A percentile compares a stretch with the other conserved stretches of the same genome.
phyloP scores from a whole-genome alignment of 306 rosid genomes.

The Rubus idaeus region DNA sequence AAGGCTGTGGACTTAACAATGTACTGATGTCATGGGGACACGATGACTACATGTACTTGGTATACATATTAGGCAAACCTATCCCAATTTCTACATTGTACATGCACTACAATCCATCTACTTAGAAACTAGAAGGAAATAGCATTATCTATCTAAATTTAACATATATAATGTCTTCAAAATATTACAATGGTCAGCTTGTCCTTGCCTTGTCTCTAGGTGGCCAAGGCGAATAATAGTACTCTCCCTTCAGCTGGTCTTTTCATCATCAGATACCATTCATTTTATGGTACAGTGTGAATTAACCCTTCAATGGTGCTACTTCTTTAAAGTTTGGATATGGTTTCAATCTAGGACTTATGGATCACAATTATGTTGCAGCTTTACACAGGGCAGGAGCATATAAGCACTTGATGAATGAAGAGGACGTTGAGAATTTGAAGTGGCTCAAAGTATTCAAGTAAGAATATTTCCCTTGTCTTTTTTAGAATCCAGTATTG shows the following conservation, averaged over 20 bases:
- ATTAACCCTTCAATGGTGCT: neutral
- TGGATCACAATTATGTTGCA: conserved; percentile 8
- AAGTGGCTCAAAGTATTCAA: conserved; percentile 38
- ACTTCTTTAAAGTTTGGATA: neutral
- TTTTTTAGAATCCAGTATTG: neutral
- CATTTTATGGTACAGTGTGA: conserved; percentile 28
- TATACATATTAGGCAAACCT: neutral
- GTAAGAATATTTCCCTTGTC: conserved; percentile 8
- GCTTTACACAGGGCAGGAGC: conserved; percentile 30
- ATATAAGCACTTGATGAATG: conserved; percentile 34
- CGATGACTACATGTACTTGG: conserved; percentile 36
- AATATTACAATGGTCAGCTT: neutral
- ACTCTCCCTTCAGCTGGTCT: conserved; percentile 34
- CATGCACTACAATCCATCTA: neutral
- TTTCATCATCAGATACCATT: conserved; percentile 36
- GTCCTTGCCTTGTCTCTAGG: conserved; percentile 11
- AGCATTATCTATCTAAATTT: neutral
- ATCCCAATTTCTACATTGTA: neutral
- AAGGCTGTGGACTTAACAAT: conserved; percentile 32
- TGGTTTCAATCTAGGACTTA: neutral
- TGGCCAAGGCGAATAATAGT: conserved; percentile 27
- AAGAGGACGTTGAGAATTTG: conserved; percentile 25
- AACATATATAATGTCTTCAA: neutral
- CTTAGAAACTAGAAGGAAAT: neutral
- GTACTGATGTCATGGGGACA: conserved; percentile 34